phyloP scores from a whole-genome alignment of 192 early-diverging fungal genomes.

The Backusella tuberculispora region DNA sequence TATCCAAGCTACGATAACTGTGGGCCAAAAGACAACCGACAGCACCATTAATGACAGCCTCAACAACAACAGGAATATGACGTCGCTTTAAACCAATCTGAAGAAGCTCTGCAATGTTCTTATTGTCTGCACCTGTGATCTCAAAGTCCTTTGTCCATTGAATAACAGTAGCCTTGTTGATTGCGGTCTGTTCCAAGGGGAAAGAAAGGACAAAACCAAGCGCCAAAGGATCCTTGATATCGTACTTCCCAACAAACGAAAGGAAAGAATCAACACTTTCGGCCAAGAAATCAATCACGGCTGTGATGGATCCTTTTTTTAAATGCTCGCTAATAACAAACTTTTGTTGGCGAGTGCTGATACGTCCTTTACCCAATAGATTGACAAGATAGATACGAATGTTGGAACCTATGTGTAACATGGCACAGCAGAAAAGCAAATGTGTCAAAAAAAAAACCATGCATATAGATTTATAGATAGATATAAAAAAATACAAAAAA shows the following conservation, averaged over 20 bases:
- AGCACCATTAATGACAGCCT: slow-evolving; percentile 93
- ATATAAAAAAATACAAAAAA: background rate
- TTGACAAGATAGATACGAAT: slow-evolving; percentile 36
- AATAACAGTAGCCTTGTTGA: slow-evolving; percentile 65
- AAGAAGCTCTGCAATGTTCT: slow-evolving; percentile 81
- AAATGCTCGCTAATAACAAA: slow-evolving; percentile 54
- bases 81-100: slow-evolving; percentile 73
- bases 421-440: background rate
- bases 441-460: background rate
- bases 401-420: slow-evolving; percentile 26
- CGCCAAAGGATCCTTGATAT: slow-evolving; percentile 39
- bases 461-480: background rate
- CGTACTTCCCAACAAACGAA: slow-evolving; percentile 29
- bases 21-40: slow-evolving; percentile 90
- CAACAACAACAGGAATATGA: slow-evolving; percentile 75
- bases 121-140: slow-evolving; percentile 70
- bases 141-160: slow-evolving; percentile 92
- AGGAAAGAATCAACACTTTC: slow-evolving; percentile 82
- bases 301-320: slow-evolving; percentile 39
- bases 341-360: slow-evolving; percentile 61
- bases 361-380: slow-evolving; percentile 59
- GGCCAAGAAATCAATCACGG: slow-evolving; percentile 81
- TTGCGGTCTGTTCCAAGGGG: slow-evolving; percentile 81
- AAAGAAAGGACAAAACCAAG: slow-evolving; percentile 94
- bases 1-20: slow-evolving; percentile 79